Evolutionary conservation across 2,329 filamentous ascomycete genomes (phyloP).

Genomic region (Rutstroemia sp.): DNA sequence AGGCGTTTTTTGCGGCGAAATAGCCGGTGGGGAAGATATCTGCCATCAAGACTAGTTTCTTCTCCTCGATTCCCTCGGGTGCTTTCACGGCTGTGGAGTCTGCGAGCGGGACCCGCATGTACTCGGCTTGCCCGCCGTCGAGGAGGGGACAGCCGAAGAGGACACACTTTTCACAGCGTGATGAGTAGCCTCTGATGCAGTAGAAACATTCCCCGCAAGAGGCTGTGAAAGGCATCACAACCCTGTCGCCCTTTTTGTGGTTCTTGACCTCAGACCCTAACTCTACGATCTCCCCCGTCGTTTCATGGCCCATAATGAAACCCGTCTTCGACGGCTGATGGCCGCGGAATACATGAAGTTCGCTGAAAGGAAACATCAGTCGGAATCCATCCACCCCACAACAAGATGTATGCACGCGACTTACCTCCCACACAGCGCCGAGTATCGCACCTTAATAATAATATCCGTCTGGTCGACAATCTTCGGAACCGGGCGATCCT

Average conservation of each 20-base stretch:
- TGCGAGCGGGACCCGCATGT: constrained; percentile 71
- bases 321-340: constrained; percentile 60
- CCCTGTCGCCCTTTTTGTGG: constrained; percentile 64
- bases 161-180: constrained; percentile 62
- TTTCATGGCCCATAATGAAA: constrained; percentile 72
- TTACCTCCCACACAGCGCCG: constrained; percentile 83
- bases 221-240: constrained; percentile 78
- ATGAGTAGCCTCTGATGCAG: constrained; percentile 69
- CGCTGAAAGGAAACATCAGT: constrained; percentile 37
- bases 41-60: constrained; percentile 77
- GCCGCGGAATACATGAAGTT: constrained; percentile 79
- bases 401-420: constrained; percentile 24
- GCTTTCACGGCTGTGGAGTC: constrained; percentile 75
- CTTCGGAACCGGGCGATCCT: constrained; percentile 72
- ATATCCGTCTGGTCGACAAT: constrained; percentile 67
- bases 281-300: constrained; percentile 67
- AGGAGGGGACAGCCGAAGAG: constrained; percentile 64
- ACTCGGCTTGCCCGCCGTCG: constrained; percentile 78
- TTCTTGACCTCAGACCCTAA: constrained; percentile 60
- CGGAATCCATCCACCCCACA: background rate
- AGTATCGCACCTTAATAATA: constrained; percentile 75
- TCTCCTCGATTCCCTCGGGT: constrained; percentile 62
- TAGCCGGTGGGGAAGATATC: constrained; percentile 88
- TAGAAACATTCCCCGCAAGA: constrained; percentile 78
- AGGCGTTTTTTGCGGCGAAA: constrained; percentile 74